Conservation (phyloP, 83 land plant genomes). For the Isoetes engelmannii region DNA sequence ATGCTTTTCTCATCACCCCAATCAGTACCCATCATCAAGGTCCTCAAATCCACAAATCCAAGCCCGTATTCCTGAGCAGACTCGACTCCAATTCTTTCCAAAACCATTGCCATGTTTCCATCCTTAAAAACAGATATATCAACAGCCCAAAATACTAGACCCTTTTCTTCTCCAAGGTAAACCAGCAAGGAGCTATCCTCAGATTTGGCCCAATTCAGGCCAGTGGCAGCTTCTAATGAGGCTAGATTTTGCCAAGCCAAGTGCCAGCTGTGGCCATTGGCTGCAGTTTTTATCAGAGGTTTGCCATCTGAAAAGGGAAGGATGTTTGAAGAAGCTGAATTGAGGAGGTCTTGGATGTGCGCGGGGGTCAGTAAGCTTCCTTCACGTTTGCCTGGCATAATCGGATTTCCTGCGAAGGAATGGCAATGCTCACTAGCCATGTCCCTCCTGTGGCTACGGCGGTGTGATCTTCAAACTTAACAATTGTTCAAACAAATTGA, state of each 20-base stretch:
- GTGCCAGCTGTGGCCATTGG: slow-evolving; percentile 35
- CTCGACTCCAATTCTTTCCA: slow-evolving; percentile 17
- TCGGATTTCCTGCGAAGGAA: slow-evolving; percentile 72
- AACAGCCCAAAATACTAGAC: slow-evolving; percentile 54
- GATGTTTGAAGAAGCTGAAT: slow-evolving; percentile 27
- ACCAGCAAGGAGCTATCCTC: slow-evolving; percentile 39
- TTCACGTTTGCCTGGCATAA: slow-evolving; percentile 40
- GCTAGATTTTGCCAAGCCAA: slow-evolving; percentile 63
- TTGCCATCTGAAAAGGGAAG: slow-evolving; percentile 63
- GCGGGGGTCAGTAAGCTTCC: slow-evolving; percentile 23
- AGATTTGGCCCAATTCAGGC: slow-evolving; percentile 7
- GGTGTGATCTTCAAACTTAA: no score
- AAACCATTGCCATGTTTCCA: slow-evolving; percentile 3
- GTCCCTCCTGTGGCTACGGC: no score
- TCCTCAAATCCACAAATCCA: slow-evolving; percentile 70
- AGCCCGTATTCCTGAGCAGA: slow-evolving; percentile 20
- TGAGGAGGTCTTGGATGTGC: slow-evolving; percentile 7
- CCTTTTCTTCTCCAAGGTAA: slow-evolving; percentile 58
- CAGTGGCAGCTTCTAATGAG: slow-evolving; percentile 14
- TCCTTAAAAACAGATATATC: slow-evolving; percentile 38
- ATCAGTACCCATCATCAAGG: slow-evolving; percentile 79
- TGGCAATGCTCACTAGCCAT: no score
- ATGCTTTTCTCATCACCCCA: slow-evolving; percentile 47
- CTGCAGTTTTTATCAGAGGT: slow-evolving; percentile 44
- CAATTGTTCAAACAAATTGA: no score